Base-by-base conservation (phyloP, 345 rosid species). In the Rhizophora mangle region DNA sequence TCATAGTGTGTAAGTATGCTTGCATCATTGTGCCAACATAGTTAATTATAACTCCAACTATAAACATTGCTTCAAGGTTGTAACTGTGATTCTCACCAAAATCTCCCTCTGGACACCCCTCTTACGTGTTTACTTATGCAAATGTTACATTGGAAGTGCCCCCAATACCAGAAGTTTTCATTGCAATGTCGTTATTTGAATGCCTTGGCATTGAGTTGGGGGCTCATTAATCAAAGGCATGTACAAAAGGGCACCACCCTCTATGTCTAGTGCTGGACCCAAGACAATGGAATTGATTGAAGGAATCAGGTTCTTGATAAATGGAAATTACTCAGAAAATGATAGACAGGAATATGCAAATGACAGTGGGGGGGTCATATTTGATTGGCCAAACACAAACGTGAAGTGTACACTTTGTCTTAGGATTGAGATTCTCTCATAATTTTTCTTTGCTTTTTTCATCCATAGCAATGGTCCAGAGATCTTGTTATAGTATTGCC, bases 271-370 rank as follows among this genome's bases (percentile, higher is more conserved):
- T 37, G 13, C 46, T 37, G 62, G 65, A 56, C 30, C 2, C 29
- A 29, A 56, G 72, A 59, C 63, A 71, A 0, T 64, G 68, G 67
- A 61, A 31, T 30, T 36, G 36, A 31, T 22, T 9, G 46, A 46
- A 54, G 70, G 80, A 67, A 80, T 76, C 73, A 36, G 75, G 34
- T 72, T 76, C 75, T 37, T 58, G 22, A 58, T 62, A 51, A 68
- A 64, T 39, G 36, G 68, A 60, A 62, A 71, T 56, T 47, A 36
- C 63, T 49, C 13, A 29, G 54, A 22, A 62, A 24, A 27, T 62
- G 62, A 57, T 56, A 36, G 49, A 31, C 34, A 64, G 34, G 67
- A 64, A 46, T 20, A 43, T 49, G 69, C 64, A 73, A 32, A 47
- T 49, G 10, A 62, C 43, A 61, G 63, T 3, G 16, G 6, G 60